Base-by-base conservation (phyloP, 2,329 filamentous ascomycete genomes). In the Diaporthe sp. region DNA sequence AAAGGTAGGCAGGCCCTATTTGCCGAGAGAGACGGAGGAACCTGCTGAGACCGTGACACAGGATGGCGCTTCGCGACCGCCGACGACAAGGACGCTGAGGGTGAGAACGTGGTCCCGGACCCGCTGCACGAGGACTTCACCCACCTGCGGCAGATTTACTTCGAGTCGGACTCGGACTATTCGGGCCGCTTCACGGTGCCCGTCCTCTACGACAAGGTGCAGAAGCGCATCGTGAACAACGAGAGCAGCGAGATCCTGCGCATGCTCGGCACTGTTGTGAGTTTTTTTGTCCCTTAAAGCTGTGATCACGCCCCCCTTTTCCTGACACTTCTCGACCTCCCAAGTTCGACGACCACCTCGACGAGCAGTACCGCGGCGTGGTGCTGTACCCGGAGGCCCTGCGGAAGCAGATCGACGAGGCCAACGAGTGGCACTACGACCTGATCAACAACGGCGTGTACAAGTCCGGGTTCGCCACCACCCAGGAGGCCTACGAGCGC, bases 231-330 rank as follows among this genome's bases (percentile, higher is more conserved):
- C 81, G 95, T 98, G 77, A 97, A 90, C 90, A 98, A 98, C 79
- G 96, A 98, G 89, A 95, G 94, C 84, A 92, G 93, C 79, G 96
- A 98, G 86, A 98, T 98, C 82, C 92, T 98, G 83, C 92, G 96
- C 82, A 98, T 98, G 94, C 87, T 98, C 77, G 94, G 94, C 82
- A 89, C 89, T 57, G 94, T 92, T 80, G 95, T 95, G 31, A 62
- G 74, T 46, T 19, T 9, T 5, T 53, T 46, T 25, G 7, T 53
- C 51, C 22, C 51, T 4, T 12, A 13, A 44, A 19, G 15, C 17
- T 28, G 25, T 62, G 9, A 37, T 4, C 12, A 34, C n/a, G n/a
- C n/a, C n/a, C n/a, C n/a, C n/a, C n/a, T n/a, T n/a, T n/a, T n/a
- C n/a, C n/a, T n/a, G n/a, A n/a, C n/a, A n/a, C n/a, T n/a, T n/a